Base-by-base conservation (phyloP, 2,329 filamentous ascomycete species). In the Cucurbitaria berberidis region DNA sequence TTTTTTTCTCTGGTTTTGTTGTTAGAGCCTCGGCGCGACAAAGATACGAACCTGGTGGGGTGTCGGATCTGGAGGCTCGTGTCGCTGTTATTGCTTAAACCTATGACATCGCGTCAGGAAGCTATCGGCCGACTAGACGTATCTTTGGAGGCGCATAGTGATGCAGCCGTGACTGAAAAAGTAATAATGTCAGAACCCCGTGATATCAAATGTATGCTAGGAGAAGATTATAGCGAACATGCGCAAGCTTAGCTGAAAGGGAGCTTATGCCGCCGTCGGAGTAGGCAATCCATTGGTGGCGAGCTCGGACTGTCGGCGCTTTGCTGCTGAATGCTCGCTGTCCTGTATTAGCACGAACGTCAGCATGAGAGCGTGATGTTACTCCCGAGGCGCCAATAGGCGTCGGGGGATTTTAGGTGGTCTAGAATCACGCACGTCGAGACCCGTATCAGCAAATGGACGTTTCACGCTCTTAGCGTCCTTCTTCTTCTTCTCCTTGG, bases 371-470 rank as follows among this genome's bases (percentile, higher is more conserved):
- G 51, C 55, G 45, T 63, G 56, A 59, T 18, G 32, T 49, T 62
- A 56, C 59, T 57, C 63, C 61, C 47, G 49, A 48, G 56, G 47
- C 63, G 53, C 52, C 32, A 49, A 27, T 48, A 24, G 53, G 53
- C 55, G 50, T 51, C 54, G 62, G 52, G 59, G 56, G 53, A 55
- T 48, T 55, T 66, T 64, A 36, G 42, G 56, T 26, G 47, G 35
- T 59, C 54, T 55, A 58, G 60, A 50, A 19, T 55, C 62, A 80
- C 78, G 68, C 76, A 81, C 78, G 69, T 80, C 77, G 57, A 80
- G 66, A 57, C 76, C 77, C 42, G 77, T 74, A 51, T 77, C 74
- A 46, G 75, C 66, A 62, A 76, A 74, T 50, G 69, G 77, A 53
- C 78, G 78, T 69, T 81, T 81, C 62, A 55, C 62, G 53, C 51